Conservation (phyloP, 176 grass and related monocot genomes). For the Paspalum vaginatum region DNA sequence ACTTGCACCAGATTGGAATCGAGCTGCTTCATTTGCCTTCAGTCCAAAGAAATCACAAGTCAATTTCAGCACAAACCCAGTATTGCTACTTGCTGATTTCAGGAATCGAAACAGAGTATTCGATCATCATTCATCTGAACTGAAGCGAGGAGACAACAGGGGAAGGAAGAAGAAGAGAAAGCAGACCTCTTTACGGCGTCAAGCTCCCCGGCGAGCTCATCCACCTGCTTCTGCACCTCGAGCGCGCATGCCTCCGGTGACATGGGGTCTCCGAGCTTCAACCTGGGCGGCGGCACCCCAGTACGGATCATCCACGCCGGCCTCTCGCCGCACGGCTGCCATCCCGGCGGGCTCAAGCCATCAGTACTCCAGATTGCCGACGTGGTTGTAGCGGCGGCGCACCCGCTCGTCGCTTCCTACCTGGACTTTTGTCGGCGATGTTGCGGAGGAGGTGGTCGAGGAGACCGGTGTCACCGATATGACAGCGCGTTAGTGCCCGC, state of each 20-base stretch:
- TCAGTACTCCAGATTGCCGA: slow-evolving; percentile 74
- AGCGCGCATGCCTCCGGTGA: slow-evolving; percentile 34
- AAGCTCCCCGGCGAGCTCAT: slow-evolving; percentile 44
- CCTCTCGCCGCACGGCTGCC: slow-evolving; percentile 35
- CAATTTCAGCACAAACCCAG: slow-evolving; percentile 4
- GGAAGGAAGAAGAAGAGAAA: neutral
- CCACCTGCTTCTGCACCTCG: slow-evolving; percentile 36
- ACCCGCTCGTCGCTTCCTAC: slow-evolving; percentile 50
- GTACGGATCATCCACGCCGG: slow-evolving; percentile 55
- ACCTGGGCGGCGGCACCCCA: slow-evolving; percentile 71
- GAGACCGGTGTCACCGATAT: slow-evolving; percentile 75
- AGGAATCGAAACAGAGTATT: slow-evolving; percentile 4
- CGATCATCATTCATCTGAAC: neutral
- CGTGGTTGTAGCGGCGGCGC: slow-evolving; percentile 55
- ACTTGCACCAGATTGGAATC: slow-evolving; percentile 35
- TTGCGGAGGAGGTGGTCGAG: slow-evolving; percentile 83
- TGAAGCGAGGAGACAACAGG: neutral
- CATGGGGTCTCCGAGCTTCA: slow-evolving; percentile 59
- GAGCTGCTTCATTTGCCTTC: slow-evolving; percentile 47
- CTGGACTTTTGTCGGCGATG: slow-evolving; percentile 50
- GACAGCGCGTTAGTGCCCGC: slow-evolving; percentile 48
- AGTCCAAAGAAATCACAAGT: slow-evolving; percentile 34
- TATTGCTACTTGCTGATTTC: neutral
- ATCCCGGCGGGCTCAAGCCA: slow-evolving; percentile 80
- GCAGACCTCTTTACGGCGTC: slow-evolving; percentile 40